Evolutionary conservation across 192 early-diverging fungal species (phyloP), one percentile per base, ranked within the genome.

Genomic region (Coemansia javaensis): DNA sequence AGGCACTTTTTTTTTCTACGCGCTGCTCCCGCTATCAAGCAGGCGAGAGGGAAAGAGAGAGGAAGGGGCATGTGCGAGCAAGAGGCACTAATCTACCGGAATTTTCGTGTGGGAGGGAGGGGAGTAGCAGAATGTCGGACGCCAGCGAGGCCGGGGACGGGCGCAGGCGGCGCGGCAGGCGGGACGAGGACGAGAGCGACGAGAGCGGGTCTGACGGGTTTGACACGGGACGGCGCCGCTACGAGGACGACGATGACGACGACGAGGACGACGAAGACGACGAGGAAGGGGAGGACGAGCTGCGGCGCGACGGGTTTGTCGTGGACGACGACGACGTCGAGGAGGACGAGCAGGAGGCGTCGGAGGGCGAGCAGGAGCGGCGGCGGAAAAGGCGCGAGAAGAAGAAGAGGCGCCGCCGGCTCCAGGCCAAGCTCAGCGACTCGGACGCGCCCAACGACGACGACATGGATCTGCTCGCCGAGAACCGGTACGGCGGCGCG

Each of bases 371-470:
- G 40, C 64, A 75, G 68, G 67, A 79, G 71, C 78, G 79, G 56
- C 65, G 81, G 44, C 56, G 47, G 44, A 35, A 68, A 50, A 62
- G 74, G 53, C 58, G 66, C 65, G 64, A 41, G 52, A 51, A 53
- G 45, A 56, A 44, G 45, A 44, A 55, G 46, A 41, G 44, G 32
- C 16, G 54, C n/a, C 37, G 44, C 22, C 28, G 28, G 7, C 28
- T 1, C 28, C 28, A 30, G 7, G 28, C 28, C 28, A 35, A 46
- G 30, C 54, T 49, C 7, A 16, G n/a, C n/a, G 37, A 47, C 22
- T 87, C 90, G 43, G 88, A 94, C 37, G 81, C 83, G 30, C 66
- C 93, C 13, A 89, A 92, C 20, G 94, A 93, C 14, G 97, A 99
- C 46, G 97, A 99, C 63, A 60, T 94, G 42, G 91, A 88, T 17